phyloP scores from a whole-genome alignment of 139 green algal species.

The Edaphochlamys debaryana region DNA sequence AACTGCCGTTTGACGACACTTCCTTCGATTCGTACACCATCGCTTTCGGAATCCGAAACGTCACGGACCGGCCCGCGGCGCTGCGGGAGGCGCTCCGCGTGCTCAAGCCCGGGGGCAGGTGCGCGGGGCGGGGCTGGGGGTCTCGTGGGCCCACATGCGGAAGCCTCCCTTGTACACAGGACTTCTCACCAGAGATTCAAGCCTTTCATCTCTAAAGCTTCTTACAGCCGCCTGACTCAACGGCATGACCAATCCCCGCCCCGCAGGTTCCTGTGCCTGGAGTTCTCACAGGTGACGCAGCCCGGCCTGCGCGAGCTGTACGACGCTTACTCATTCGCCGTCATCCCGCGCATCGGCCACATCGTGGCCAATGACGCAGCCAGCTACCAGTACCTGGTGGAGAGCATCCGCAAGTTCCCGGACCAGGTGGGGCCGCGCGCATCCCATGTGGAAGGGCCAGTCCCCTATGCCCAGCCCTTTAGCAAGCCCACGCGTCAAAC shows the following conservation, averaged over 20 bases:
- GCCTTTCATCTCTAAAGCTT: too few relatives aligned
- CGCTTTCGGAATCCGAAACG: conserved; percentile 98
- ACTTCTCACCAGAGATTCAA: too few relatives aligned
- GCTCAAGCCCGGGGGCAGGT: conserved; percentile 82
- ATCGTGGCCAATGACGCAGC: conserved; percentile 86
- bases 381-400: conserved; percentile 98
- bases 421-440: conserved; percentile 66
- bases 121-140: too few relatives aligned
- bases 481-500: too few relatives aligned
- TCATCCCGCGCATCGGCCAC: conserved; percentile 92
- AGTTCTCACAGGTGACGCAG: conserved; percentile 87
- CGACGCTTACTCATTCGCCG: conserved; percentile 93
- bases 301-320: conserved; percentile 87
- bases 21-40: conserved; percentile 96
- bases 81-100: conserved; percentile 89
- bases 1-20: conserved; percentile 76
- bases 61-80: conserved; percentile 84
- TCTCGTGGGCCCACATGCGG: too few relatives aligned
- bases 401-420: conserved; percentile 97
- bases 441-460: too few relatives aligned
- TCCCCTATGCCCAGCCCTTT: too few relatives aligned
- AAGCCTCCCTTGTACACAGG: too few relatives aligned
- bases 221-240: too few relatives aligned
- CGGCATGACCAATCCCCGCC: too few relatives aligned
- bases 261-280: conserved; percentile 88